Evolutionary conservation across 2,329 filamentous ascomycete genomes (phyloP).

Genomic region (Triangularia verruculosa): DNA sequence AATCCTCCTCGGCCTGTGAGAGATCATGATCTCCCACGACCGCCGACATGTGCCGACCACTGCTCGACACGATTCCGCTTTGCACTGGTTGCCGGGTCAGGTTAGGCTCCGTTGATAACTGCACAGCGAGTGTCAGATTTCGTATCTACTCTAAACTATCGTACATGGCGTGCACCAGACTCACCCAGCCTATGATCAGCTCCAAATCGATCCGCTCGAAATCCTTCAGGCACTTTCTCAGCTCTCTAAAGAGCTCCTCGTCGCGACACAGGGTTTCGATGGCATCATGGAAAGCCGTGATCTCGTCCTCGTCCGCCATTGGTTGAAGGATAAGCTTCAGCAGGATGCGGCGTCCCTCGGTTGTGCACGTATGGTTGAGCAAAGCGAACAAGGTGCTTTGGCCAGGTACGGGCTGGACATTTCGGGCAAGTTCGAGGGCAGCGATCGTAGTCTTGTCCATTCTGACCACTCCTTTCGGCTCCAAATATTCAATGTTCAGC

Average conservation of each 20-base stretch:
- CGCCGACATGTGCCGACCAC: neutral
- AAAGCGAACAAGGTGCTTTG: constrained; percentile 76
- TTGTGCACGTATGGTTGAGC: constrained; percentile 79
- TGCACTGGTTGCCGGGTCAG: neutral
- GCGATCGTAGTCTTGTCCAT: constrained; percentile 86
- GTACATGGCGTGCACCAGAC: constrained; percentile 8
- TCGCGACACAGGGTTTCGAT: constrained; percentile 77
- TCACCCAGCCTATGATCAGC: constrained; percentile 43
- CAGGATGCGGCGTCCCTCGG: constrained; percentile 83
- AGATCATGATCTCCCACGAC: constrained; percentile 44
- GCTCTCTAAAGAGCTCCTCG: constrained; percentile 79
- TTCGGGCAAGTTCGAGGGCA: constrained; percentile 87
- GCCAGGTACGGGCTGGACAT: constrained; percentile 74
- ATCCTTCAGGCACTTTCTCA: constrained; percentile 49
- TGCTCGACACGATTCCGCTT: neutral
- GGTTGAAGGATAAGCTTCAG: constrained; percentile 87
- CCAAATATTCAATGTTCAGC: constrained; percentile 78
- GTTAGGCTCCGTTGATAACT: neutral
- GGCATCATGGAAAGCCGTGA: constrained; percentile 74
- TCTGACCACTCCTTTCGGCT: constrained; percentile 91
- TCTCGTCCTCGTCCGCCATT: constrained; percentile 64
- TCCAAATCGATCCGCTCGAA: constrained; percentile 25
- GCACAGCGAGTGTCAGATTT: neutral
- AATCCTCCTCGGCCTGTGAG: constrained; percentile 70
- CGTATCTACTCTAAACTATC: neutral